Evolutionary conservation across 805 yeast species (phyloP).

Genomic region (Wickerhamiella australiensis): DNA sequence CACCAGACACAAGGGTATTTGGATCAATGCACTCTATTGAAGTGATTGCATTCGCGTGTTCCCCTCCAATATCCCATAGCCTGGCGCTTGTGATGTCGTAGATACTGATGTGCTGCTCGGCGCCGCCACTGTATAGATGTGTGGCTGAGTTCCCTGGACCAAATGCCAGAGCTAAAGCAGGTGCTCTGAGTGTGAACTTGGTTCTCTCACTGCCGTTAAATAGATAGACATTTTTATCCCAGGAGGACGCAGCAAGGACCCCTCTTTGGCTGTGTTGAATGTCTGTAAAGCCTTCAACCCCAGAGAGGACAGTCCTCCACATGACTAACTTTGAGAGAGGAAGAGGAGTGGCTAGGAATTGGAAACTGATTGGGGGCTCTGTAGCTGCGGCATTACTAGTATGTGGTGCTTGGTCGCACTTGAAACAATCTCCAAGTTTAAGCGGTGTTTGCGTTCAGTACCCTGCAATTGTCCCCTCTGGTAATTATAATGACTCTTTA

Average conservation of each 20-base stretch:
- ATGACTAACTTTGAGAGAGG: neutral
- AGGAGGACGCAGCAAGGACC: slow-evolving; percentile 5
- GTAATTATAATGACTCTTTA: neutral
- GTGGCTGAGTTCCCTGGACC: neutral
- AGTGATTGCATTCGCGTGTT: slow-evolving; percentile 9
- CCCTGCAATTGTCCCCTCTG: neutral
- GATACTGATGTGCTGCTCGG: slow-evolving; percentile 11
- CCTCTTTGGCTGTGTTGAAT: slow-evolving; percentile 5
- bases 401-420: neutral
- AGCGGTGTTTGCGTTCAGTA: neutral
- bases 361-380: neutral
- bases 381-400: neutral
- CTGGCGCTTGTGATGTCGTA: slow-evolving; percentile 6
- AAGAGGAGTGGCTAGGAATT: neutral
- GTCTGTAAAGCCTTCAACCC: slow-evolving; percentile 5
- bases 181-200: slow-evolving; percentile 9
- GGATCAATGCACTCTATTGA: neutral
- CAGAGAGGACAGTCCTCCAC: slow-evolving; percentile 10
- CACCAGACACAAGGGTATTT: slow-evolving; percentile 1
- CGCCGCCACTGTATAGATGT: slow-evolving; percentile 11
- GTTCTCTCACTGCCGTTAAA: neutral
- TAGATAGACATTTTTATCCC: slow-evolving; percentile 11
- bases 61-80: slow-evolving; percentile 13
- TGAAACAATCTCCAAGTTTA: neutral
- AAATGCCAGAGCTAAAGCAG: slow-evolving; percentile 11